Evolutionary conservation across 352 stramenopile genomes (phyloP), one percentile per base, ranked within the genome.

Genomic region (Pythium sp.): DNA sequence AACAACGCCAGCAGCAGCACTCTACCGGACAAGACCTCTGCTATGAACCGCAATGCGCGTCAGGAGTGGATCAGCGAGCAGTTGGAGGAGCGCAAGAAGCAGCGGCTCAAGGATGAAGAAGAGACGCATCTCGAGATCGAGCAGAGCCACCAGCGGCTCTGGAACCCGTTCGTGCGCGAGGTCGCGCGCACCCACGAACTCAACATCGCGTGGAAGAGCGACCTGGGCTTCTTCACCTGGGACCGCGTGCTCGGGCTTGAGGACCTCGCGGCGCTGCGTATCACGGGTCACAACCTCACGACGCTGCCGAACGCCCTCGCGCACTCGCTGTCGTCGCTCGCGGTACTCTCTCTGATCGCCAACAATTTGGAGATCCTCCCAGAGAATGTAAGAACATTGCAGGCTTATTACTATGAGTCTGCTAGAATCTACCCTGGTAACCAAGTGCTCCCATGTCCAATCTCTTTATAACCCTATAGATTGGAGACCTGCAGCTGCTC

Each of bases 171-270:
- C 60, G 58, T 75, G 1, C 70, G 58, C 11, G 60, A 83, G 38
- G 74, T 76, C 7, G 72, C 69, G 26, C 56, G 69, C 15, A 79
- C 76, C 0, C 79, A 79, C 51, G 82, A 91, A 58, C 75, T 92
- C 59, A 92, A 92, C 36, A 72, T 92, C 15, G 80, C 84, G 2
- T 92, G 84, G 82, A 86, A 91, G 59, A 56, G 86, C 30, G 72
- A 76, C 28, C 67, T 75, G 9, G 78, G 80, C 0, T 81, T 88
- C 41, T 90, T 92, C 46, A 68, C 68, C 0, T 92, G 80, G 82
- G 56, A 74, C 14, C 72, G 76, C 36, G 81, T 90, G 22, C 38
- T 86, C 4, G 58, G 28, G 0, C 71, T 90, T 7, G 54, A 72
- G 0, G 73, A 90, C 28, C 65, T 92, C 30, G 63, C 78, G n/a